Percentiles rank a stretch among this genome's conserved stretches.
Evolutionary conservation across 345 rosid genomes (phyloP).

Genomic region (Gossypium sturtianum): DNA sequence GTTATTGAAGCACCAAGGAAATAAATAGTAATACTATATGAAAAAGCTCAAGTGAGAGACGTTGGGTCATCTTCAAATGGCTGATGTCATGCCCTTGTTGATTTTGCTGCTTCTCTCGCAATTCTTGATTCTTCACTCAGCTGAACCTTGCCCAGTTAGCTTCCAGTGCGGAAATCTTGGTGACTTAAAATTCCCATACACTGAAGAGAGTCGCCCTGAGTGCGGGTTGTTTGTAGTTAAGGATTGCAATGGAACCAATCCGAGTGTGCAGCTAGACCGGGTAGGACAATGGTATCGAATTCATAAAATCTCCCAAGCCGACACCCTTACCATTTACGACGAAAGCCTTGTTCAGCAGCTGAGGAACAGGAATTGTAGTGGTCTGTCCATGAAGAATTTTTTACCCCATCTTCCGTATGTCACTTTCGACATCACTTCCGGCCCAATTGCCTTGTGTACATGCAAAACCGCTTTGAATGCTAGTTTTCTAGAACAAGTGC

Average conservation of each 20-base stretch:
- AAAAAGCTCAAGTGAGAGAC: neutral
- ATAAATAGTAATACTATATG: neutral
- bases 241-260: constrained; percentile 7
- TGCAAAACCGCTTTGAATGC: constrained; percentile 12
- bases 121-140: neutral
- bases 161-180: constrained; percentile 25
- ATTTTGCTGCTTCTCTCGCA: constrained; percentile 2
- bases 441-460: constrained; percentile 19
- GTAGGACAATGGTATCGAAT: constrained; percentile 21
- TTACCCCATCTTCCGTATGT: constrained; percentile 28
- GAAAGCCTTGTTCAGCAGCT: constrained; percentile 15
- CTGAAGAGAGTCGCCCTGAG: neutral
- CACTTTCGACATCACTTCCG: neutral
- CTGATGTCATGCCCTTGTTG: neutral
- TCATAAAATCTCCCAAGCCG: constrained; percentile 23
- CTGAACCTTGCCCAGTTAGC: constrained; percentile 12
- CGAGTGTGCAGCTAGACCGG: constrained; percentile 27
- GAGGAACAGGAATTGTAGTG: constrained; percentile 3
- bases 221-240: constrained; percentile 30
- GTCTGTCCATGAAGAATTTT: constrained; percentile 19
- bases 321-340: constrained; percentile 15
- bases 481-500: neutral
- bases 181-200: constrained; percentile 20
- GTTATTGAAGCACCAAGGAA: neutral
- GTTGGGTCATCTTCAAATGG: neutral